Conservation (phyloP, 371 early-diverging fungal species). For the Circinella umbellata region DNA sequence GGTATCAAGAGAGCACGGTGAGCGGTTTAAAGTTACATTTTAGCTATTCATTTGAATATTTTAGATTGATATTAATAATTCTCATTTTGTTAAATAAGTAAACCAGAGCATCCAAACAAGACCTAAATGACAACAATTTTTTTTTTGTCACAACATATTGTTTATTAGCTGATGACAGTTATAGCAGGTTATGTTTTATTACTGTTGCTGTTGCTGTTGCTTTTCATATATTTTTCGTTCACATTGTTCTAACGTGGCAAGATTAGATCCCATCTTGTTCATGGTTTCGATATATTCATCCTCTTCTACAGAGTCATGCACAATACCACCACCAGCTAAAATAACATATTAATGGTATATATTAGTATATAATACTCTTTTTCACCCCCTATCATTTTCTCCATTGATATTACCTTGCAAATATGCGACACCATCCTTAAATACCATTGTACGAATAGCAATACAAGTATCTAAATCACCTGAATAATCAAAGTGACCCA, state of each 20-base stretch:
- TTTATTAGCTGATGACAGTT: too few species aligned
- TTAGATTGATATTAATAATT: too few species aligned
- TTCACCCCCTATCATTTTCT: not conserved
- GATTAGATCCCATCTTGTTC: constrained; percentile 91
- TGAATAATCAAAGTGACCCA: constrained; percentile 94
- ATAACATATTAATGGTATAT: not conserved
- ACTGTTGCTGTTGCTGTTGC: constrained; percentile 32
- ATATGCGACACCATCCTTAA: constrained; percentile 94
- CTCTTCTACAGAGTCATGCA: constrained; percentile 90
- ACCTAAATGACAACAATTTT: not conserved
- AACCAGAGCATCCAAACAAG: too few species aligned
- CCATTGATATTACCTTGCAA: constrained; percentile 66
- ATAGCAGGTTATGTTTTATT: not conserved
- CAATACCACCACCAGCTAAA: constrained; percentile 89
- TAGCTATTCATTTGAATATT: too few species aligned
- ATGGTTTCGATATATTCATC: constrained; percentile 95
- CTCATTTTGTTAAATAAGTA: too few species aligned
- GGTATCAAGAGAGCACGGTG: too few species aligned
- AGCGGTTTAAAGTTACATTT: too few species aligned
- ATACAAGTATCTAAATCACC: constrained; percentile 96
- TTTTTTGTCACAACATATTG: not conserved
- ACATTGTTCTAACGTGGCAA: constrained; percentile 84
- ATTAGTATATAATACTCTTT: not conserved
- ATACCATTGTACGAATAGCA: constrained; percentile 96
- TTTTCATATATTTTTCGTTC: constrained; percentile 62